phyloP scores from a whole-genome alignment of 106 monocot genomes.

The Dioscorea zingiberensis region DNA sequence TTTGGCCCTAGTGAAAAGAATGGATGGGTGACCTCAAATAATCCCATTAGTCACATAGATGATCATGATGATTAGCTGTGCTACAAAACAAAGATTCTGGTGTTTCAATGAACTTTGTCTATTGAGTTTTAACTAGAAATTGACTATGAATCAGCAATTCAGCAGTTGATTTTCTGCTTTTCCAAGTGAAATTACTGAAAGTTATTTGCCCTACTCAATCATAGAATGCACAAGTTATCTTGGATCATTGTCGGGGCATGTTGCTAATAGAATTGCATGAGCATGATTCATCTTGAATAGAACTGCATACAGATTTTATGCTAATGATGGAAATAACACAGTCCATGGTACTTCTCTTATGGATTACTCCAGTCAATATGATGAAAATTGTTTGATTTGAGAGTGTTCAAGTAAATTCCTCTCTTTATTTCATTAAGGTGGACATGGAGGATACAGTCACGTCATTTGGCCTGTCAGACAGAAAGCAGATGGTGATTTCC shows the following conservation, averaged over 20 bases:
- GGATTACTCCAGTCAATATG: not conserved
- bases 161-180: too few relatives aligned
- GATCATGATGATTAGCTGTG: too few relatives aligned
- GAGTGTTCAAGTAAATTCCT: not conserved
- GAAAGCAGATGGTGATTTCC: constrained; percentile 38
- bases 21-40: too few relatives aligned
- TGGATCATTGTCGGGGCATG: constrained; percentile 57
- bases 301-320: constrained; percentile 20
- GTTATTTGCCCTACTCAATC: not conserved
- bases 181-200: too few relatives aligned
- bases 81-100: too few relatives aligned
- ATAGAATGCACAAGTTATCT: constrained; percentile 49
- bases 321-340: constrained; percentile 37
- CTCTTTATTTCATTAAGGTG: constrained; percentile 27
- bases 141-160: too few relatives aligned
- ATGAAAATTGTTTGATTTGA: too few relatives aligned
- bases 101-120: too few relatives aligned
- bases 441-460: constrained; percentile 60
- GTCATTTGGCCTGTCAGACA: constrained; percentile 57
- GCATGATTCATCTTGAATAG: constrained; percentile 32
- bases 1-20: too few relatives aligned
- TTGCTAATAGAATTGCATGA: constrained; percentile 43
- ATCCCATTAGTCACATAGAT: too few relatives aligned
- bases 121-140: too few relatives aligned
- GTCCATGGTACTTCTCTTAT: constrained; percentile 32